Evolutionary conservation across 1,284 basidiomycete genomes (phyloP), one percentile per base, ranked within the genome.

Genomic region (Leccinum solheimii): DNA sequence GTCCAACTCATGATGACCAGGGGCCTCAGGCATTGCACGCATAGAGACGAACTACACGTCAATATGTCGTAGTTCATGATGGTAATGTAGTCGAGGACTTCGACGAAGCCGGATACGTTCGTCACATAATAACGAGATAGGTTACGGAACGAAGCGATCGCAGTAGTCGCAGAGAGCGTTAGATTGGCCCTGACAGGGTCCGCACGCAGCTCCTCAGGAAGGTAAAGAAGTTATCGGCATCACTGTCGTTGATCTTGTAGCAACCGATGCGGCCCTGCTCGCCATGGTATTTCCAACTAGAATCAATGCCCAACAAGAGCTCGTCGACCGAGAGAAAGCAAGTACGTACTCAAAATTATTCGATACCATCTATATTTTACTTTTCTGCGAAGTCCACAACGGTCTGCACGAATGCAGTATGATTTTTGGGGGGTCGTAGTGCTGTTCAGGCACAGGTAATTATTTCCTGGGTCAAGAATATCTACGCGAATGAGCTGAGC

Each of bases 51-150:
- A 38, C 16, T 38, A 16, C 38, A n/a, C 16, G 14, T 16, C 38
- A 38, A 16, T 16, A 16, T 38, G 68, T 91, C 89, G 70, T 90
- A 91, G 77, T 87, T 83, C 90, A 91, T 91, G 34, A 36, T 7
- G 34, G 34, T 34, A 0, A 34, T 13, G 13, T 36, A 36, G 34
- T 36, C 34, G 34, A 36, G 34, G 13, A 36, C 34, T 36, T 36
- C 13, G 34, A 13, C 34, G 34, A 14, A 36, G 34, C 34, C 2
- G 13, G 34, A 36, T 14, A 36, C 5, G 13, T 36, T 36, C 13
- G 34, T 36, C 34, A 36, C 72, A 91, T 77, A 60, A 2, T 64
- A 73, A 2, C 87, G 86, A 62, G 81, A 72, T 0, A 77, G 50
- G 23, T 80, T 85, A 9, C 73, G 70, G 73, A 87, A 92, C 0